phyloP scores from a whole-genome alignment of 2,329 filamentous ascomycete species.

The Fusarium beomiforme region DNA sequence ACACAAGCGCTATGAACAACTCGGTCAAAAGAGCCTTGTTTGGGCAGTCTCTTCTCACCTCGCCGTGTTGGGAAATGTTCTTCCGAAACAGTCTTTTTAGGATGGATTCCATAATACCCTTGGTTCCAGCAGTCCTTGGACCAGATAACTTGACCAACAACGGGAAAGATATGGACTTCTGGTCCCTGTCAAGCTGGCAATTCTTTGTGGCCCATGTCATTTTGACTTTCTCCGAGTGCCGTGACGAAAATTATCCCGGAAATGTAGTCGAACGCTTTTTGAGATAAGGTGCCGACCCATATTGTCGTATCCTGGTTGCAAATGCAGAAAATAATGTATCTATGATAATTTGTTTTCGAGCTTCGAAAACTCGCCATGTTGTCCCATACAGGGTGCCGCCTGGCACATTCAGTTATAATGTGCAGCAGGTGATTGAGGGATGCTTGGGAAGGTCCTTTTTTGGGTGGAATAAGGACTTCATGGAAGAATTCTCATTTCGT shows the following conservation, averaged over 20 bases:
- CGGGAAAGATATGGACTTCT: not conserved
- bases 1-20: accelerated
- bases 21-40: not conserved
- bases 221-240: accelerated
- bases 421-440: not conserved
- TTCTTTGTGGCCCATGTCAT: not conserved
- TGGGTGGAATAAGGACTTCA: not conserved
- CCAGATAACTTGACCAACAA: not conserved
- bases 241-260: accelerated
- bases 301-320: not conserved
- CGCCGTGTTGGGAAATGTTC: not conserved
- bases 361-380: accelerated
- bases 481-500: not conserved
- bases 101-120: not conserved
- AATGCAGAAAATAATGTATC: accelerated
- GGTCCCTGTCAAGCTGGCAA: not conserved
- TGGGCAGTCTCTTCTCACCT: accelerated
- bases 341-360: not conserved
- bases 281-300: not conserved
- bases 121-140: not conserved
- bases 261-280: not conserved
- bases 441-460: accelerated
- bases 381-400: accelerated
- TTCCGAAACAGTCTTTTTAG: not conserved
- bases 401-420: no score